Conservation (phyloP, 2,329 filamentous ascomycete species). For the Alternaria sp. region DNA sequence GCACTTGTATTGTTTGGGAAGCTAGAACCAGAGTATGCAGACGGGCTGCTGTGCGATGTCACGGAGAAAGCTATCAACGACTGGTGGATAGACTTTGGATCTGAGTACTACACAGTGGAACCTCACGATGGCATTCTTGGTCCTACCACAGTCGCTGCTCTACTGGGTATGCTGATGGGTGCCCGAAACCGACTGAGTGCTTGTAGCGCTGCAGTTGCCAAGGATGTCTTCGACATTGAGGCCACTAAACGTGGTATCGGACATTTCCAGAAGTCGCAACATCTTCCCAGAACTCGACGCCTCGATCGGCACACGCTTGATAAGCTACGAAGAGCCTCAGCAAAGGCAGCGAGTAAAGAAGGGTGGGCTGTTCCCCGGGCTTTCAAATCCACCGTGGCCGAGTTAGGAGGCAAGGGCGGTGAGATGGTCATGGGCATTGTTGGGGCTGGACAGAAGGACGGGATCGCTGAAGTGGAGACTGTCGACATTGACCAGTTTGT, state of each 20-base stretch:
- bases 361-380: constrained; percentile 92
- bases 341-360: constrained; percentile 87
- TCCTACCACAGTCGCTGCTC: constrained; percentile 85
- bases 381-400: constrained; percentile 92
- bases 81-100: constrained; percentile 95
- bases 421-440: constrained; percentile 97
- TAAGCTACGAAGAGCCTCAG: constrained; percentile 79
- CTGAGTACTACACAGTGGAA: constrained; percentile 90
- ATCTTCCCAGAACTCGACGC: constrained; percentile 76
- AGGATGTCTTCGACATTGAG: constrained; percentile 89
- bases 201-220: constrained; percentile 80
- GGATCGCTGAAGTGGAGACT: constrained; percentile 91
- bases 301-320: constrained; percentile 85
- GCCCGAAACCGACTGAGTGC: constrained; percentile 88
- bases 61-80: constrained; percentile 89
- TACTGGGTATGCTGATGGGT: constrained; percentile 87
- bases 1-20: constrained; percentile 88
- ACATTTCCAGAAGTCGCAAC: constrained; percentile 88
- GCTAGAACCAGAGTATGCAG: constrained; percentile 84
- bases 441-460: constrained; percentile 79
- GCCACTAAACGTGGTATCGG: constrained; percentile 82
- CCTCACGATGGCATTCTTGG: constrained; percentile 92
- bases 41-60: constrained; percentile 89
- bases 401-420: constrained; percentile 90
- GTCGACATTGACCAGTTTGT: constrained; percentile 85